Evolutionary conservation across 1,284 basidiomycete genomes (phyloP).

Genomic region (Tilletia walkeri): DNA sequence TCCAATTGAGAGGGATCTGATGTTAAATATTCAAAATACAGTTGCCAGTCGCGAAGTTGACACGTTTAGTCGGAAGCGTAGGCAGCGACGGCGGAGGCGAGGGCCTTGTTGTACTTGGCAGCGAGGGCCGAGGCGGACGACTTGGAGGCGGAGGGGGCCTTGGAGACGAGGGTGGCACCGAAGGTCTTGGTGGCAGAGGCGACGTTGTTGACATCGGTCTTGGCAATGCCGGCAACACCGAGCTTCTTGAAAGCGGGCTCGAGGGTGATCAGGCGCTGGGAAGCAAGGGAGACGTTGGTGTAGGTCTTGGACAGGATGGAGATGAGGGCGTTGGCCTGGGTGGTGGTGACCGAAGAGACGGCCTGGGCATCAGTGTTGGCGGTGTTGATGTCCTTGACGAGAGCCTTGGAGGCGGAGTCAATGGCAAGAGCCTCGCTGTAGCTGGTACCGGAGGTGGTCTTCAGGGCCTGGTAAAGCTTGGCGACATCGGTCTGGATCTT

Average conservation of each 20-base stretch:
- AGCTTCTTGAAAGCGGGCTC: slow-evolving; percentile 22
- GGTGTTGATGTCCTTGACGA: slow-evolving; percentile 21
- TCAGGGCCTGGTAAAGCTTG: slow-evolving; percentile 16
- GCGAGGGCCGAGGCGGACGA: slow-evolving; percentile 13
- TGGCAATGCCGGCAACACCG: slow-evolving; percentile 23
- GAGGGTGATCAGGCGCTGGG: slow-evolving; percentile 22
- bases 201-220: slow-evolving; percentile 20
- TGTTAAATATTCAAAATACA: no score
- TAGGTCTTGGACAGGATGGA: slow-evolving; percentile 18
- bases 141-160: slow-evolving; percentile 20
- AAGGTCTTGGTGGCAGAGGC: slow-evolving; percentile 21
- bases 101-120: slow-evolving; percentile 22
- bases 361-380: slow-evolving; percentile 21
- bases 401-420: slow-evolving; percentile 12
- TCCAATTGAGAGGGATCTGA: no score
- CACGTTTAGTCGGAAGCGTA: slow-evolving; percentile 15
- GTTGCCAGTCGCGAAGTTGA: background rate
- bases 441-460: slow-evolving; percentile 5
- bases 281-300: slow-evolving; percentile 18
- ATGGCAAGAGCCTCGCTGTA: slow-evolving; percentile 22
- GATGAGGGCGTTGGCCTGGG: slow-evolving; percentile 23
- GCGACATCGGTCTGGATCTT: slow-evolving; percentile 22
- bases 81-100: slow-evolving; percentile 17
- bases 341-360: slow-evolving; percentile 20
- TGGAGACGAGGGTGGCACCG: slow-evolving; percentile 21